Evolutionary conservation across 805 yeast genomes (phyloP).

Genomic region (Wickerhamomyces bisporus): DNA sequence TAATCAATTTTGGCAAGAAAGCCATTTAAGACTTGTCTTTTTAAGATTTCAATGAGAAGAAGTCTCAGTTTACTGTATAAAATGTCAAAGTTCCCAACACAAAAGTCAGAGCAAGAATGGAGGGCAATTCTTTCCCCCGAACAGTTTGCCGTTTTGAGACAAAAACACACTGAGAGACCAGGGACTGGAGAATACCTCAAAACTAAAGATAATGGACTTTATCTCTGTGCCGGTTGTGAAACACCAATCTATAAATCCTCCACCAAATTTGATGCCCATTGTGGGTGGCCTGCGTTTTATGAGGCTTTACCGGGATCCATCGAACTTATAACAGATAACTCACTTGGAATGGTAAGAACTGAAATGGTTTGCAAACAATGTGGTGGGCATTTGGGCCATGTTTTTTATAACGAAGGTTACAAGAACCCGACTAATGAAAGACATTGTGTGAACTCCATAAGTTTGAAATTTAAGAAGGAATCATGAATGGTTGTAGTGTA

Average conservation of each 20-base stretch:
- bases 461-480: conserved; percentile 54
- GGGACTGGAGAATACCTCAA: conserved; percentile 36
- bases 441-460: conserved; percentile 89
- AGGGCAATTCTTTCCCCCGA: conserved; percentile 66
- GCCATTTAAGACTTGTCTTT: too few species aligned
- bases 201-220: conserved; percentile 53
- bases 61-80: conserved; percentile 1
- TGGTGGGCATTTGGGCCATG: conserved; percentile 95
- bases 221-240: conserved; percentile 82
- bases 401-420: conserved; percentile 91
- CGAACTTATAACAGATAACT: conserved; percentile 49
- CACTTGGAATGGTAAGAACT: conserved; percentile 75
- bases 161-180: conserved; percentile 46
- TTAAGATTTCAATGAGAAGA: conserved; percentile 3
- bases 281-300: conserved; percentile 99
- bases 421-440: conserved; percentile 78
- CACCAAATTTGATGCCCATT: conserved; percentile 83
- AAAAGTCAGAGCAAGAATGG: conserved; percentile 60
- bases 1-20: too few species aligned
- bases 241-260: conserved; percentile 72
- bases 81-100: conserved; percentile 13
- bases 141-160: conserved; percentile 74
- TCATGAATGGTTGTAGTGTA: conserved; percentile 1
- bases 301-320: conserved; percentile 83
- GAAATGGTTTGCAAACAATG: conserved; percentile 88